Conservation (phyloP, 2,329 filamentous ascomycete genomes). For the Aspergillus sp. region DNA sequence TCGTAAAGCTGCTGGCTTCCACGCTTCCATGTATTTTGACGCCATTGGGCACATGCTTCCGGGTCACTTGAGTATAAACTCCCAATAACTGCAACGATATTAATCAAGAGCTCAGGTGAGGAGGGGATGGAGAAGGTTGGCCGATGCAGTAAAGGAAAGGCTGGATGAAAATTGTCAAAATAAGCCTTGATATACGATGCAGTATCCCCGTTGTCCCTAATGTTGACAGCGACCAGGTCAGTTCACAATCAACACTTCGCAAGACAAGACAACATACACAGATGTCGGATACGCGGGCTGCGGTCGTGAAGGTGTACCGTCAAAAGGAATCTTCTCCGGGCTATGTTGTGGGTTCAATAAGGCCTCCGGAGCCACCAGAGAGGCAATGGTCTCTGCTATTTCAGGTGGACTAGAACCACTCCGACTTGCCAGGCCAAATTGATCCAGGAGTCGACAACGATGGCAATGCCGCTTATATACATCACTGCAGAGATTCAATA, state of each 20-base stretch:
- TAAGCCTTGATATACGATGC: not conserved
- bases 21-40: not conserved
- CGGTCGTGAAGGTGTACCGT: not conserved
- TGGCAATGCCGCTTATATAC: not conserved
- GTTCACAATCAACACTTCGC: not conserved
- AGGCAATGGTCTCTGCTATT: not conserved
- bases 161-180: not conserved
- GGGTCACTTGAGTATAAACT: not conserved
- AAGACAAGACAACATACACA: not conserved
- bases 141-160: not conserved
- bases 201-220: not conserved
- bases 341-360: not conserved
- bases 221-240: not conserved
- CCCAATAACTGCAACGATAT: not conserved
- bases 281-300: not conserved
- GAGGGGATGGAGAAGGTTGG: not conserved
- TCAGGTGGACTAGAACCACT: not conserved
- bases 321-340: not conserved
- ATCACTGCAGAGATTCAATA: not conserved
- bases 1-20: not conserved
- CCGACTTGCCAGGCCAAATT: not conserved
- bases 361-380: not conserved
- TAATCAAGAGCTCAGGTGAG: not conserved
- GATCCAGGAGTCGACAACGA: not conserved
- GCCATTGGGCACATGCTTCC: not conserved